These are phyloP conservation scores for Boletus sp. DNA, from an alignment of 1,284 basidiomycete species.

Conservation along the genomic window DNA sequence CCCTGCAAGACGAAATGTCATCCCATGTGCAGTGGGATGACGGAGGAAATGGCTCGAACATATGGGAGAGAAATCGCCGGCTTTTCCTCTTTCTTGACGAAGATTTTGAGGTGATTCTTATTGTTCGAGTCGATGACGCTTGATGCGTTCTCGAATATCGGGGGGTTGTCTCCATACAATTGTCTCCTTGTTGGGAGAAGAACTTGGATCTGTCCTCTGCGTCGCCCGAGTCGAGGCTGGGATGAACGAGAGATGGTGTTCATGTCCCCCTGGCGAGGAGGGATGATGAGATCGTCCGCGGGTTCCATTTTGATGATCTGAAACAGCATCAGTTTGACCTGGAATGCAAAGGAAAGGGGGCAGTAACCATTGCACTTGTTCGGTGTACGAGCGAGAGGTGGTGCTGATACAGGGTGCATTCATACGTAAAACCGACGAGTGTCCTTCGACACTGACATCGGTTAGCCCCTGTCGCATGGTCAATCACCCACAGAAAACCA, in stretches of 20 bases:
- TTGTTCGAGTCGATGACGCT: conserved; percentile 9
- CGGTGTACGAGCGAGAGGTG: background rate
- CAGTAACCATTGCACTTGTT: conserved; percentile 1
- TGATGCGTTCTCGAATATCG: conserved; percentile 12
- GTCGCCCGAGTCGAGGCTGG: background rate
- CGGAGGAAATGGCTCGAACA: background rate
- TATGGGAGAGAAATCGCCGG: background rate
- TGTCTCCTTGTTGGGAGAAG: conserved; percentile 16
- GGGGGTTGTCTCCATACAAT: conserved; percentile 10
- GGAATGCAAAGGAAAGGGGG: background rate
- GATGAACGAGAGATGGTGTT: background rate
- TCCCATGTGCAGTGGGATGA: background rate
- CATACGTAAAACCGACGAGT: conserved; percentile 14
- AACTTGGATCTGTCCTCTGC: conserved; percentile 4
- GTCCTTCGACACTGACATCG: no score
- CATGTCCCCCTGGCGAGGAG: background rate
- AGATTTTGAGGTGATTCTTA: background rate
- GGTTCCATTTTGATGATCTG: conserved; percentile 17
- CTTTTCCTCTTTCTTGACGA: conserved; percentile 13
- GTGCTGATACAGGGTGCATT: no score
- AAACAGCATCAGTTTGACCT: background rate
- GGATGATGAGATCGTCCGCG: background rate
- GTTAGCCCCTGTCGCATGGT: background rate
- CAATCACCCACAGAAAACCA: no score
- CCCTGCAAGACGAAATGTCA: background rate